Conservation (phyloP, 441 rosid species). For the Eruca vesicaria region DNA sequence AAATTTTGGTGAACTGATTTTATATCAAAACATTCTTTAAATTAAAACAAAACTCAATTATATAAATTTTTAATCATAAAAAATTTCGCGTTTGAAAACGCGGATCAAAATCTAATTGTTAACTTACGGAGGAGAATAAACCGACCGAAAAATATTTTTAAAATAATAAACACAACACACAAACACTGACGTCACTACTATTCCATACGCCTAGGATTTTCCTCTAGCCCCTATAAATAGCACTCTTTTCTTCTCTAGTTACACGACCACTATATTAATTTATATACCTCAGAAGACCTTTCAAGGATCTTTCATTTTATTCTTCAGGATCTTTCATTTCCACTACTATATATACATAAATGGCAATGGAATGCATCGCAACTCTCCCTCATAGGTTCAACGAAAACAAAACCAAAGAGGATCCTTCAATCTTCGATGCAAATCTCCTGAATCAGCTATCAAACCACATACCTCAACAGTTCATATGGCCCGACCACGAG, state of each 20-base stretch:
- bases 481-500: conserved; percentile 63
- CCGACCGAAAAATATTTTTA: not conserved
- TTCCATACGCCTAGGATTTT: conserved; percentile 10
- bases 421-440: conserved; percentile 41
- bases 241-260: conserved; percentile 16
- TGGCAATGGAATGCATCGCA: conserved; percentile 34
- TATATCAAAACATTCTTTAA: no score
- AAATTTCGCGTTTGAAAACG: no score
- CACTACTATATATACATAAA: not conserved
- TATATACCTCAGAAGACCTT: not conserved
- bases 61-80: no score
- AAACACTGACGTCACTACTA: conserved; percentile 16
- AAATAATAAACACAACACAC: not conserved
- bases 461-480: conserved; percentile 45
- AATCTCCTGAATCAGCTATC: conserved; percentile 31
- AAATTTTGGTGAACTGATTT: no score
- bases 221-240: conserved; percentile 25
- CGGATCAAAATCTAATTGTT: no score
- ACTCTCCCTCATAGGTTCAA: conserved; percentile 15
- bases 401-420: conserved; percentile 13
- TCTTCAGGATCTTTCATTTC: not conserved
- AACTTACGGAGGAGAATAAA: not conserved
- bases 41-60: no score
- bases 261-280: conserved; percentile 15
- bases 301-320: not conserved